These are phyloP conservation scores for Plasmodium malariae DNA, from an alignment of 169 alveolate genomes.

Conservation along the genomic window DNA sequence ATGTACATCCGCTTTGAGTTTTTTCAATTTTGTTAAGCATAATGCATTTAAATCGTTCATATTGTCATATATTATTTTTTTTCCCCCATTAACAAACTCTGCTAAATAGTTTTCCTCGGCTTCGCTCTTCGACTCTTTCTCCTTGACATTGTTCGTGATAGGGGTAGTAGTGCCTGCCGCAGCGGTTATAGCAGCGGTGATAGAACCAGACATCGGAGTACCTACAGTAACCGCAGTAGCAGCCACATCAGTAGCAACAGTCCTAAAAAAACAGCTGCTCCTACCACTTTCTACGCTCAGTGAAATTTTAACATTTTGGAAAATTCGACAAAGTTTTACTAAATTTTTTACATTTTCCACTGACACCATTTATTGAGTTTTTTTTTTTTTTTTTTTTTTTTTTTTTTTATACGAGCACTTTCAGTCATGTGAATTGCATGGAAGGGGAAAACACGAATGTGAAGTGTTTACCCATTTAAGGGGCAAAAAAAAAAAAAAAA, in stretches of 20 bases:
- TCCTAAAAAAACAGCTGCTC: too few relatives aligned
- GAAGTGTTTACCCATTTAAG: background rate
- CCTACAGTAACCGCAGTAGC: too few relatives aligned
- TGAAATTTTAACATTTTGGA: background rate
- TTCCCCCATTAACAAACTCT: constrained; percentile 35
- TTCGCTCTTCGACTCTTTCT: background rate
- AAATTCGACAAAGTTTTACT: background rate
- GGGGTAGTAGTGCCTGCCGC: too few relatives aligned
- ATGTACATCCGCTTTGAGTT: constrained; percentile 19
- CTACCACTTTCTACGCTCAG: background rate
- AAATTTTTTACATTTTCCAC: background rate
- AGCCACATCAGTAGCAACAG: too few relatives aligned
- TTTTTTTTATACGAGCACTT: too few relatives aligned
- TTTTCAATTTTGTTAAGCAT: constrained; percentile 35
- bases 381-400: too few relatives aligned
- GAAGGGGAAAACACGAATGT: background rate
- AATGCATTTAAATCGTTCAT: constrained; percentile 18
- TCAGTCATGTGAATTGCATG: background rate
- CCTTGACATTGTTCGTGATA: background rate
- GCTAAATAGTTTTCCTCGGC: constrained; percentile 1
- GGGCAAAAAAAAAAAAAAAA: background rate
- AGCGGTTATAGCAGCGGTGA: too few relatives aligned
- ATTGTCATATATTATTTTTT: constrained; percentile 49
- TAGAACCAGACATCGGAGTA: too few relatives aligned
- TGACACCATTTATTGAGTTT: background rate